phyloP scores from a whole-genome alignment of 2,329 filamentous ascomycete genomes.

The Clarireedia monteithiana region DNA sequence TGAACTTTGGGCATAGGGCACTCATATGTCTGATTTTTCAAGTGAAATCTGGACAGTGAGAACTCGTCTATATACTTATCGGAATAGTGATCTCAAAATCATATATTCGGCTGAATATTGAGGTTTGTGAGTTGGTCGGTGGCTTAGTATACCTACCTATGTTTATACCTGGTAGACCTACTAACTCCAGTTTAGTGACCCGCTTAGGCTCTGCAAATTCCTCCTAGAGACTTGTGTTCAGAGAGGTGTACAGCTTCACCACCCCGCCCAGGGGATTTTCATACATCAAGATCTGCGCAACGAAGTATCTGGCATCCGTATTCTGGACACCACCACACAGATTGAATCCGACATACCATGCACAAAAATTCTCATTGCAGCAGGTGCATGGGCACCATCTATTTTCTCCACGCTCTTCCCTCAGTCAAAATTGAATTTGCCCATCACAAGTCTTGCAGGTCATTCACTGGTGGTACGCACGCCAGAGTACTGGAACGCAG shows the following conservation, averaged over 20 bases:
- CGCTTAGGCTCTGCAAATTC: conserved; percentile 56
- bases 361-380: conserved; percentile 55
- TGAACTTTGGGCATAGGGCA: too few relatives aligned
- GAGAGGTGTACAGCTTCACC: conserved; percentile 57
- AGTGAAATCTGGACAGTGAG: too few relatives aligned
- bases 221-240: conserved; percentile 50
- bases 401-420: conserved; percentile 62
- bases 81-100: too few relatives aligned
- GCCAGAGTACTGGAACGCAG: conserved; percentile 40
- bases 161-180: too few relatives aligned
- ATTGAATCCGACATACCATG: conserved; percentile 50
- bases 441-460: conserved; percentile 57
- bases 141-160: too few relatives aligned
- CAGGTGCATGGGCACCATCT: conserved; percentile 62
- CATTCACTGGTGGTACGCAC: conserved; percentile 63
- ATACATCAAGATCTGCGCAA: conserved; percentile 43
- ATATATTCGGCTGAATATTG: too few relatives aligned
- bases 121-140: too few relatives aligned
- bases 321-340: conserved; percentile 38
- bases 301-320: conserved; percentile 43
- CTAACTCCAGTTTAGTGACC: conserved; percentile 43
- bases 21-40: too few relatives aligned
- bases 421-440: conserved; percentile 41
- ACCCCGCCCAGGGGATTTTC: conserved; percentile 50
- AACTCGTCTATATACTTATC: too few relatives aligned